Evolutionary conservation across 257 asterid species (phyloP).

Genomic region (Marsdenia floribunda): DNA sequence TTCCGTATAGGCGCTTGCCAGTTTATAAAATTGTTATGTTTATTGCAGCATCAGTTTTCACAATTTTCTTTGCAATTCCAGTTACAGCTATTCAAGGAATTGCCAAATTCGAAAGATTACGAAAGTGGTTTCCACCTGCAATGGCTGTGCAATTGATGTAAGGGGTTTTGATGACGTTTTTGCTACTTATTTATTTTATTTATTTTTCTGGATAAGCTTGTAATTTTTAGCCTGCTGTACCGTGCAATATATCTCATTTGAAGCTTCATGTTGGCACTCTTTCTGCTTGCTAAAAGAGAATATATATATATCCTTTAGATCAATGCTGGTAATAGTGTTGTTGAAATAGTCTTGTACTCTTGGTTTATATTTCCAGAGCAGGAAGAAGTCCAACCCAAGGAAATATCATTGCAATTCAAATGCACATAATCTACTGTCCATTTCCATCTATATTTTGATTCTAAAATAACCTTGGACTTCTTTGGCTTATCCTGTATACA

Average conservation of each 20-base stretch:
- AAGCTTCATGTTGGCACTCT: not conserved
- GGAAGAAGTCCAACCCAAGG: too few relatives aligned
- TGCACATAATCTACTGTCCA: not conserved
- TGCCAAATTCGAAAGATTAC: conserved; percentile 66
- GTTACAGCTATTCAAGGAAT: conserved; percentile 94
- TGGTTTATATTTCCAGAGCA: not conserved
- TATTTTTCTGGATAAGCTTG: not conserved
- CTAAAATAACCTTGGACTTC: not conserved
- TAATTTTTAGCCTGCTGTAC: not conserved
- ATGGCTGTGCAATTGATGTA: conserved; percentile 86
- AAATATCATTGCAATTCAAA: not conserved
- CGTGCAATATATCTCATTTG: not conserved
- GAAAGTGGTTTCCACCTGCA: conserved; percentile 95
- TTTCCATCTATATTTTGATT: not conserved
- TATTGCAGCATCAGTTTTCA: conserved; percentile 57
- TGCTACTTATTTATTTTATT: not conserved
- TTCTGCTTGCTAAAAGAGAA: not conserved
- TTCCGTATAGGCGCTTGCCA: conserved; percentile 52
- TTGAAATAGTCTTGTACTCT: not conserved
- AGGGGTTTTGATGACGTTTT: conserved; percentile 21
- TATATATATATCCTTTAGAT: not conserved
- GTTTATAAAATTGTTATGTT: conserved; percentile 51
- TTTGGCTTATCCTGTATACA: not conserved
- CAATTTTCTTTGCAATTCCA: conserved; percentile 87
- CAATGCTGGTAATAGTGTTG: not conserved